Base-by-base conservation (phyloP, 2,329 filamentous ascomycete genomes). In the Fusarium sp. region DNA sequence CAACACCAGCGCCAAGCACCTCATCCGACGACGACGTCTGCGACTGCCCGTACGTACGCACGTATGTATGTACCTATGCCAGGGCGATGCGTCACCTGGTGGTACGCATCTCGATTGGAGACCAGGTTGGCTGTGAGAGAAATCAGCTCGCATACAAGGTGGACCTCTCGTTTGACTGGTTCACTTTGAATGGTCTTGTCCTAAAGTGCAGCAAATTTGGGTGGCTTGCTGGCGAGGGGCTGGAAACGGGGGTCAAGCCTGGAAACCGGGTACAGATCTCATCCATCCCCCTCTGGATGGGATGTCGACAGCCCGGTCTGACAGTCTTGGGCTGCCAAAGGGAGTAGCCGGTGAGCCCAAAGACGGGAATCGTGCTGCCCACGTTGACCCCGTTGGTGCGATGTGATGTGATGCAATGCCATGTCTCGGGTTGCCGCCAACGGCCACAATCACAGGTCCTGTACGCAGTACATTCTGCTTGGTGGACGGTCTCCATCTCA, bases 161-260 rank as follows among this genome's bases (percentile, higher is more conserved):
- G 59, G 51, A 40, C 27, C 55, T 49, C 36, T 20, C 16, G 27
- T 51, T 54, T 54, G 50, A 54, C 50, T 34, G 50, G 50, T 16
- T 54, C 50, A 14, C 31, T 42, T 27, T n/a, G 58, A 65, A 58
- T 62, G 64, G 56, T 60, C 64, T 36, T 65, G 53, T 62, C 40
- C 42, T 50, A 65, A 55, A 61, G 58, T 61, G 64, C 64, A 61
- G 57, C 62, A 72, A 74, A 72, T 74, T 74, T 68, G 63, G 59
- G 72, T 74, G 70, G 70, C 72, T 74, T 69, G 68, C 61, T 69
- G 63, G 72, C 57, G 72, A 74, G 72, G 70, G 72, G 68, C 65
- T 70, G 70, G 72, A 70, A 59, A 64, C 62, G 66, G 70, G 67
- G 64, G 51, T 49, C 38, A 49, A 49, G 40, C 38, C 40, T 61